Evolutionary conservation across 768 basidiomycete genomes (phyloP).

Genomic region (Pleurotus djamor): DNA sequence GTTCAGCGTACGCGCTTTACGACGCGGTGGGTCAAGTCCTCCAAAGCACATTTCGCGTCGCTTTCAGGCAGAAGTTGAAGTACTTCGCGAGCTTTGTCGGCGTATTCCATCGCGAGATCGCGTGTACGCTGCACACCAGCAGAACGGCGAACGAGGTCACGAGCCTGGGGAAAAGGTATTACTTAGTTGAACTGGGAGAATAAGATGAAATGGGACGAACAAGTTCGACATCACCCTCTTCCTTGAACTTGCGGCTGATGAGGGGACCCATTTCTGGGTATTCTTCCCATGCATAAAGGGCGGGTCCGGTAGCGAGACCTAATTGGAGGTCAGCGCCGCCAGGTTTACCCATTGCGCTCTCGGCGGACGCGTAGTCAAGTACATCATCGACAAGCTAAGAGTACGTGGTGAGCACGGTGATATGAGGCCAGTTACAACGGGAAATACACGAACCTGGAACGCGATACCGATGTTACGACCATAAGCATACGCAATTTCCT

Average conservation of each 20-base stretch:
- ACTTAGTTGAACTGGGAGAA: not conserved
- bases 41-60: conserved; percentile 75
- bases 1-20: conserved; percentile 47
- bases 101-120: conserved; percentile 72
- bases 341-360: conserved; percentile 83
- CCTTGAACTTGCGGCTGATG: conserved; percentile 75
- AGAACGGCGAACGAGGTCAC: conserved; percentile 63
- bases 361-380: conserved; percentile 85
- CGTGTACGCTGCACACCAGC: conserved; percentile 79
- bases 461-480: conserved; percentile 83
- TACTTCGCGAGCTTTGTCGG: conserved; percentile 71
- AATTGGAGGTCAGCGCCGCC: conserved; percentile 82
- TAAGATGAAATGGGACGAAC: conserved; percentile 36
- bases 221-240: conserved; percentile 76
- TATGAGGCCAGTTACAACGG: not conserved
- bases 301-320: conserved; percentile 90
- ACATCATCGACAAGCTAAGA: conserved; percentile 91
- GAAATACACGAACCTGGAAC: conserved; percentile 28
- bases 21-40: conserved; percentile 66
- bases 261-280: conserved; percentile 83
- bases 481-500: conserved; percentile 89
- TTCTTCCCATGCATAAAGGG: conserved; percentile 93
- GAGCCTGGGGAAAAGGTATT: conserved; percentile 42
- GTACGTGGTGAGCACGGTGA: not conserved
- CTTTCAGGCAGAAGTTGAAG: conserved; percentile 75